These are phyloP conservation scores for Sicyos baderoa DNA, from an alignment of 306 rosid genomes.

Conservation along the genomic window DNA sequence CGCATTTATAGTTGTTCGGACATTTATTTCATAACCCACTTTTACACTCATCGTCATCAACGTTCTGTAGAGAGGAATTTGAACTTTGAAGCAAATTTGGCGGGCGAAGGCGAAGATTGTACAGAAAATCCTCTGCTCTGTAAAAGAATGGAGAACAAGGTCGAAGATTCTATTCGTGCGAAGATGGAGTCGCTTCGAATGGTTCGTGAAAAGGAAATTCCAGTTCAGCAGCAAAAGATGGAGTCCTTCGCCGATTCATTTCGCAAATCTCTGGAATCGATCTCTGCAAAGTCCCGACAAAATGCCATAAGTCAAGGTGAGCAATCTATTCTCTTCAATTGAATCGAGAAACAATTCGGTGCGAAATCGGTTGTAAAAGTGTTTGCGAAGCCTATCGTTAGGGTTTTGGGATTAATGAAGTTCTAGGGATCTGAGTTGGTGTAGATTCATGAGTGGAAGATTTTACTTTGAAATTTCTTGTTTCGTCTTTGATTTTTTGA, in stretches of 20 bases:
- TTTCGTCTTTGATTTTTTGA: slow-evolving; percentile 2
- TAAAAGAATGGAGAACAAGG: slow-evolving; percentile 25
- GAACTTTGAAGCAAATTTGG: slow-evolving; percentile 15
- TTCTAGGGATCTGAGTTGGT: no score
- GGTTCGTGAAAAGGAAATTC: slow-evolving; percentile 34
- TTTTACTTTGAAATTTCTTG: background rate
- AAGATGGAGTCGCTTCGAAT: slow-evolving; percentile 40
- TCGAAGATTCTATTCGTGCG: slow-evolving; percentile 25
- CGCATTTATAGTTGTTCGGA: background rate
- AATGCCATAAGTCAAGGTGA: slow-evolving; percentile 45
- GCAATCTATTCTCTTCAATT: background rate
- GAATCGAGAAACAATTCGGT: background rate
- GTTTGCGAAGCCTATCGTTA: slow-evolving; percentile 6
- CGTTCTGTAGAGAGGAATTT: background rate
- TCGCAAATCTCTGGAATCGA: slow-evolving; percentile 34
- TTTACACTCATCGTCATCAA: background rate
- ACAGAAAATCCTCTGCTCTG: background rate
- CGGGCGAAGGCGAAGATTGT: slow-evolving; percentile 19
- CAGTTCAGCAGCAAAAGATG: slow-evolving; percentile 29
- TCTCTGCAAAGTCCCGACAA: slow-evolving; percentile 29
- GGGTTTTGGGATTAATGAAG: slow-evolving; percentile 39
- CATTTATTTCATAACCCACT: background rate
- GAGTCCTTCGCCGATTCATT: slow-evolving; percentile 32
- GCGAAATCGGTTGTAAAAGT: background rate
- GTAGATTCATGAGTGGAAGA: background rate